Percentiles rank a stretch among this genome's conserved stretches.
phyloP scores from a whole-genome alignment of 1,284 basidiomycete genomes.

The Cerioporus squamosus region DNA sequence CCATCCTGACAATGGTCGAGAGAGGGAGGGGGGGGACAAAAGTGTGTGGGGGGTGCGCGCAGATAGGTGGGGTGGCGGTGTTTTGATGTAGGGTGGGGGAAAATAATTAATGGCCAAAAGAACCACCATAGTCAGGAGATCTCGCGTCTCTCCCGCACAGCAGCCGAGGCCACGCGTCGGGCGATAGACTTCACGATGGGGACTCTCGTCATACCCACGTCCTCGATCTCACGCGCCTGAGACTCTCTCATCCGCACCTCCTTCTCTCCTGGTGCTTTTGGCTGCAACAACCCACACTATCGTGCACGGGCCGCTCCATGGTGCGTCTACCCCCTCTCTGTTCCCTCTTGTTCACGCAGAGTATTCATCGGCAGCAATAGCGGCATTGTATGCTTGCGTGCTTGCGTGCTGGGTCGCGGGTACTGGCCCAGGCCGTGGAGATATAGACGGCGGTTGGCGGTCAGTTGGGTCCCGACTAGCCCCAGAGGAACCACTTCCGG shows the following conservation, averaged over 20 bases:
- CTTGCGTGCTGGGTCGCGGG: no score
- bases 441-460: background rate
- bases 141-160: background rate
- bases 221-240: constrained; percentile 2
- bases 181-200: constrained; percentile 2
- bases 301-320: background rate
- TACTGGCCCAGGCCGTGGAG: background rate
- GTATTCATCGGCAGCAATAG: no score
- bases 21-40: no score
- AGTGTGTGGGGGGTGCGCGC: no score
- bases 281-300: background rate
- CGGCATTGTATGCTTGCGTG: no score
- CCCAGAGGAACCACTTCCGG: background rate
- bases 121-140: no score
- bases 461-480: background rate
- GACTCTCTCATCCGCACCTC: background rate
- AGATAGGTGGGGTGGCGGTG: no score
- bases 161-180: constrained; percentile 1
- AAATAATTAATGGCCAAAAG: no score
- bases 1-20: no score
- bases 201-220: background rate
- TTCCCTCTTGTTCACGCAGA: background rate
- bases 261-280: background rate
- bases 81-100: no score
- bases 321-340: background rate